These are phyloP conservation scores for Neohortaea acidophila DNA, from an alignment of 495 filamentous ascomycete species.

Conservation along the genomic window DNA sequence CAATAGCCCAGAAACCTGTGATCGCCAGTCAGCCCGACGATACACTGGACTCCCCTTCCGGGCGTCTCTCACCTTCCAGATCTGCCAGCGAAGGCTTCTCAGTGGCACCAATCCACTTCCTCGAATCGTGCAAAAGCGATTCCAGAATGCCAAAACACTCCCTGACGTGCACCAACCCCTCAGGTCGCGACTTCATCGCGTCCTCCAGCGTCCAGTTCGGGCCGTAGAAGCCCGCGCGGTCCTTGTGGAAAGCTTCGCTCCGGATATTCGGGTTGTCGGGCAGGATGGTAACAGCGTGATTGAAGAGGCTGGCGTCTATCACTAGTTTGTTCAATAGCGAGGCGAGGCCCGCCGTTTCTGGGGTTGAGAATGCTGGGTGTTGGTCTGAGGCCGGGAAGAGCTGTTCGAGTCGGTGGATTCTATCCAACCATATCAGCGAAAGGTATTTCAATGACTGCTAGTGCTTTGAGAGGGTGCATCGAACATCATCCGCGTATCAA, in stretches of 20 bases:
- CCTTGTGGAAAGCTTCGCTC: slow-evolving; percentile 35
- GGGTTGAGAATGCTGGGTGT: slow-evolving; percentile 13
- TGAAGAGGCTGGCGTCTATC: slow-evolving; percentile 36
- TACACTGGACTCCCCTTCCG: not conserved
- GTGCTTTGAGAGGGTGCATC: no score
- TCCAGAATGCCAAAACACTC: slow-evolving; percentile 35
- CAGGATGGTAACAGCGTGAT: slow-evolving; percentile 30
- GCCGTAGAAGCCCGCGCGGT: slow-evolving; percentile 33
- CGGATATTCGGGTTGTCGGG: slow-evolving; percentile 32
- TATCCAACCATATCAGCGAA: no score
- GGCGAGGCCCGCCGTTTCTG: slow-evolving; percentile 21
- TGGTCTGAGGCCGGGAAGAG: slow-evolving; percentile 27
- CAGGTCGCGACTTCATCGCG: slow-evolving; percentile 25
- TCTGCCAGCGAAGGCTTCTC: slow-evolving; percentile 37
- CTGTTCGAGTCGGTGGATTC: slow-evolving; percentile 41
- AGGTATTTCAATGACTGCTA: no score
- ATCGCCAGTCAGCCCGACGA: slow-evolving; percentile 20
- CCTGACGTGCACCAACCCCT: slow-evolving; percentile 33
- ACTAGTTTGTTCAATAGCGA: slow-evolving; percentile 28
- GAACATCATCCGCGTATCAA: slow-evolving; percentile 34
- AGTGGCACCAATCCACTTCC: slow-evolving; percentile 38
- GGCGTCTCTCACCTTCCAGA: slow-evolving; percentile 33
- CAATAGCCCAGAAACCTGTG: slow-evolving; percentile 35
- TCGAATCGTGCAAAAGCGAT: slow-evolving; percentile 38
- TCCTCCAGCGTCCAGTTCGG: slow-evolving; percentile 23